Percentiles rank a stretch among this genome's conserved stretches.
Conservation (phyloP, 1,284 basidiomycete genomes). For the Ganoderma leucocontextum region DNA sequence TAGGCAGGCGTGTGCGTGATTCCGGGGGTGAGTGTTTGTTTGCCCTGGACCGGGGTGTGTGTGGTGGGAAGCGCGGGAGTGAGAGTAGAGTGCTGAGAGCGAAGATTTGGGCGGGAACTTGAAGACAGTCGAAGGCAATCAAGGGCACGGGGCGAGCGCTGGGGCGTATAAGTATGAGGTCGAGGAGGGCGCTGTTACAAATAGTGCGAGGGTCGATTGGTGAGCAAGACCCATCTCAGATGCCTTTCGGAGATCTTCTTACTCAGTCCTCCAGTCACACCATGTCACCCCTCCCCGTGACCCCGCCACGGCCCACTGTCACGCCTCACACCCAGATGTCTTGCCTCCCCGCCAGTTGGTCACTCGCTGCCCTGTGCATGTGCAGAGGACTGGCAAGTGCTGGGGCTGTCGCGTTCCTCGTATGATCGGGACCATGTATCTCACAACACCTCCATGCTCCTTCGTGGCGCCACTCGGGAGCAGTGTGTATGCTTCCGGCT, state of each 20-base stretch:
- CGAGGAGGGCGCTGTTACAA: constrained; percentile 29
- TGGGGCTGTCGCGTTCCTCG: background rate
- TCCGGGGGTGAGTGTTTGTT: background rate
- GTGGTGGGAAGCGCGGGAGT: constrained; percentile 3
- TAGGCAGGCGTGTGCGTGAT: constrained; percentile 10
- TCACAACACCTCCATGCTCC: background rate
- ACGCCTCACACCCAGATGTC: background rate
- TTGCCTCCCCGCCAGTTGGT: no score
- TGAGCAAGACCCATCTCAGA: constrained; percentile 32
- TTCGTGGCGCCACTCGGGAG: background rate
- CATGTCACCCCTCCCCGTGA: constrained; percentile 18
- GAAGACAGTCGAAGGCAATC: constrained; percentile 17
- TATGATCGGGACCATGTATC: background rate
- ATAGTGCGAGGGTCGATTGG: constrained; percentile 34
- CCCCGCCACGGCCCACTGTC: constrained; percentile 6
- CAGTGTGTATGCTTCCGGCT: background rate
- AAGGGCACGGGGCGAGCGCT: constrained; percentile 24
- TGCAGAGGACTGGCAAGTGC: background rate
- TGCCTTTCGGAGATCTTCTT: constrained; percentile 29
- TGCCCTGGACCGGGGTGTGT: background rate
- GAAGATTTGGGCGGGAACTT: constrained; percentile 11
- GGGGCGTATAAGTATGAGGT: constrained; percentile 33
- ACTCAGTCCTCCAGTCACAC: constrained; percentile 24
- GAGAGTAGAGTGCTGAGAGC: constrained; percentile 10
- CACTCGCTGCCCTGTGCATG: background rate